Base-by-base conservation (phyloP, 2,329 filamentous ascomycete species). In the Huntiella moniliformis region DNA sequence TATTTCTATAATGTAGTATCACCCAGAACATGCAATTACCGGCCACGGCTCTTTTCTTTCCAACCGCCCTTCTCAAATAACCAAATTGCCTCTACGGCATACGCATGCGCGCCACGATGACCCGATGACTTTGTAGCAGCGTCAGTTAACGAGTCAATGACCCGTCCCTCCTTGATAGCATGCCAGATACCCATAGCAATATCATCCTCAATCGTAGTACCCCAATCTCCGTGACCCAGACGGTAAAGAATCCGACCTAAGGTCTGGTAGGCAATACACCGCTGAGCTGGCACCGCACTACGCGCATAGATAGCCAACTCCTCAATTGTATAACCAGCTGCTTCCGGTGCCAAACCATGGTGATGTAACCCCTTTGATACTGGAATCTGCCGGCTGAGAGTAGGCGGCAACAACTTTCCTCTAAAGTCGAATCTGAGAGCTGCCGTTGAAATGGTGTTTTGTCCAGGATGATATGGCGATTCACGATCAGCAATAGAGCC, bases 261-360 rank as follows among this genome's bases (percentile, higher is more conserved):
- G 0, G 87, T 88, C 61, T 94, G 88, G 61, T 85, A 95, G 0
- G 91, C 85, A 51, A 96, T 72, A 56, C 91, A 95, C 8, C 88
- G 67, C 64, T 98, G 91, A 1, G 82, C 79, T 0, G 91, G 75
- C 15, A 94, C 84, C 0, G 78, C 76, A 46, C 83, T 92, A 32
- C 88, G 72, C 4, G 84, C 77, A 2, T 95, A 70, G 31, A 80
- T 74, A 1, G 85, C 79, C 1, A 98, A 68, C 61, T 98, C 91
- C 0, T 77, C 75, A 28, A 98, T 73, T 0, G 91, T 96, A 61
- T 98, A 98, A 0, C 91, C 91, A 0, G 91, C 91, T 1, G 87
- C 84, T 60, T 93, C 85, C 12, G 91, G 91, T 1, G 88, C 87
- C 49, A 87, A 77, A 51, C 82, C 86, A 59, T 98, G 91, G 60